Percentiles rank a stretch among this genome's conserved stretches.
Evolutionary conservation across 768 basidiomycete genomes (phyloP).

Genomic region (Amanita rimosa): DNA sequence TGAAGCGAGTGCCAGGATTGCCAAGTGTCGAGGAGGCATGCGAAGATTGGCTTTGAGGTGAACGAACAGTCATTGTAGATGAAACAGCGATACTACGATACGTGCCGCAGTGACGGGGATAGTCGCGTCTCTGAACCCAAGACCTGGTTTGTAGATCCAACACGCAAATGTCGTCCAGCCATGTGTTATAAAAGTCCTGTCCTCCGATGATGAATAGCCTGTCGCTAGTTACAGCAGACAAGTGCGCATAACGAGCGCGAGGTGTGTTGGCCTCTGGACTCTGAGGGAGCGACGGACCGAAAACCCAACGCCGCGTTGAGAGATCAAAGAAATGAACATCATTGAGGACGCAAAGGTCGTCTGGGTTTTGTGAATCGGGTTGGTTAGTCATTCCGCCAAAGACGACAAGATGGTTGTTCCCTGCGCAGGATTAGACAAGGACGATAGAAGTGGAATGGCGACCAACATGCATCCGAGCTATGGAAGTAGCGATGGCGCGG

Average conservation of each 20-base stretch:
- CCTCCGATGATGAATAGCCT: constrained; percentile 89
- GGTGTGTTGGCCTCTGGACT: constrained; percentile 47
- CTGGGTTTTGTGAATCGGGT: constrained; percentile 55
- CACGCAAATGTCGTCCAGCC: constrained; percentile 89
- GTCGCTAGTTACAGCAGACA: constrained; percentile 79
- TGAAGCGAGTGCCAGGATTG: constrained; percentile 49
- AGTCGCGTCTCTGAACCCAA: constrained; percentile 75
- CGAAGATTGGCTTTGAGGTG: constrained; percentile 49
- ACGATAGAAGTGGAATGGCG: not conserved
- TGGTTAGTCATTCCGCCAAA: constrained; percentile 94
- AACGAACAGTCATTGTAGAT: constrained; percentile 52
- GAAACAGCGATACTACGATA: constrained; percentile 91
- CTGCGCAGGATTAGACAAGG: constrained; percentile 22
- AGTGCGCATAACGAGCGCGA: constrained; percentile 87
- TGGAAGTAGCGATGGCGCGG: constrained; percentile 93
- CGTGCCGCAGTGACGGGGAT: constrained; percentile 91
- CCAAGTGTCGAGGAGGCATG: constrained; percentile 34
- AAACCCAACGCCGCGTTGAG: constrained; percentile 55
- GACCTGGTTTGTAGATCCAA: constrained; percentile 63
- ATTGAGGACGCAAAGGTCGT: constrained; percentile 84
- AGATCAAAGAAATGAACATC: constrained; percentile 90
- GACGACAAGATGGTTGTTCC: constrained; percentile 84
- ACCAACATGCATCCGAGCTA: constrained; percentile 74
- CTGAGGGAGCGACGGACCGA: constrained; percentile 21
- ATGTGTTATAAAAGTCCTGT: constrained; percentile 87